Evolutionary conservation across 1,139 yeast species (phyloP).

Genomic region (Nakaseomyces sp.): DNA sequence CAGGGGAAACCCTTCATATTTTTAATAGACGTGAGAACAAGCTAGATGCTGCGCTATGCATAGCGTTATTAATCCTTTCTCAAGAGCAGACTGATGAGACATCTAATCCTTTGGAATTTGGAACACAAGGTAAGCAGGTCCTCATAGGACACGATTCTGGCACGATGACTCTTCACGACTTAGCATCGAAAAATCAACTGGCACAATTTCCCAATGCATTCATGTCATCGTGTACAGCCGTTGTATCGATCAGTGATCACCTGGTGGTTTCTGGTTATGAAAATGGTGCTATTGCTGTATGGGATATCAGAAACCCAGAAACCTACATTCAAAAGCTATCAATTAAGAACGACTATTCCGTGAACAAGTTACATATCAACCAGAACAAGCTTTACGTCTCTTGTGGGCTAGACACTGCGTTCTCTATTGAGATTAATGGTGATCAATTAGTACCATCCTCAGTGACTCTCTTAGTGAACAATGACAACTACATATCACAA

Average conservation of each 20-base stretch:
- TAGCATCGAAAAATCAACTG: slow-evolving; percentile 23
- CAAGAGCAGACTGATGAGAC: background rate
- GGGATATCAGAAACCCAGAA: slow-evolving; percentile 32
- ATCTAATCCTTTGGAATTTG: slow-evolving; percentile 32
- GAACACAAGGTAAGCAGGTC: slow-evolving; percentile 35
- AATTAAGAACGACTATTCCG: slow-evolving; percentile 16
- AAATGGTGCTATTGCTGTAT: slow-evolving; percentile 38
- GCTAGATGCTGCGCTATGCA: slow-evolving; percentile 32
- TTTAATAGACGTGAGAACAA: slow-evolving; percentile 34
- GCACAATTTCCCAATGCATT: slow-evolving; percentile 18
- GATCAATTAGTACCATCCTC: slow-evolving; percentile 4
- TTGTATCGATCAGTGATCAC: slow-evolving; percentile 11
- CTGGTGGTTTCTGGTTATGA: slow-evolving; percentile 38
- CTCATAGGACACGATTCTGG: slow-evolving; percentile 47
- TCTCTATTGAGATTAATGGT: slow-evolving; percentile 10
- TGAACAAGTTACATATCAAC: slow-evolving; percentile 11
- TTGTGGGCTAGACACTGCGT: slow-evolving; percentile 20
- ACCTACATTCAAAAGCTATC: background rate
- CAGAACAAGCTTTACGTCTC: slow-evolving; percentile 15
- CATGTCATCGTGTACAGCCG: slow-evolving; percentile 16
- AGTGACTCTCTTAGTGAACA: slow-evolving; percentile 19
- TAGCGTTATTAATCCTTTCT: slow-evolving; percentile 8
- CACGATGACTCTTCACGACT: slow-evolving; percentile 35
- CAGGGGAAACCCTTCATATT: slow-evolving; percentile 38
- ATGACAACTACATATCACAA: slow-evolving; percentile 18